These are phyloP conservation scores for Acacia acuminata DNA, from an alignment of 306 rosid genomes.

Conservation along the genomic window DNA sequence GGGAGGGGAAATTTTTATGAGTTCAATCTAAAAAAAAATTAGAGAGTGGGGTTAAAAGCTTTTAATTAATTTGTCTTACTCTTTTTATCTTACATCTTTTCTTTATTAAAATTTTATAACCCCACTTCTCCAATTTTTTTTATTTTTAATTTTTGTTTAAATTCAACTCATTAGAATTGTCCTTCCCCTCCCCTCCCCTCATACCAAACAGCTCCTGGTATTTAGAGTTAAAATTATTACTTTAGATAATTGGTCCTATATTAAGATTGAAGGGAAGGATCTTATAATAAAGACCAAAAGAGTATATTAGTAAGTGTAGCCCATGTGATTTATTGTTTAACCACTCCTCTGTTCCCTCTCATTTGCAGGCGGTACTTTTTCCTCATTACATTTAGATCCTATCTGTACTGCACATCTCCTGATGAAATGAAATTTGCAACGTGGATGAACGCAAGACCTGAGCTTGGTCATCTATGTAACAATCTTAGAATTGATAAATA, in stretches of 20 bases:
- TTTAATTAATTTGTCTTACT: too few relatives aligned
- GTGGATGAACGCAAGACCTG: constrained; percentile 90
- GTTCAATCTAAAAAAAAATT: too few relatives aligned
- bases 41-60: too few relatives aligned
- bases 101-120: too few relatives aligned
- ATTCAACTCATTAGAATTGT: too few relatives aligned
- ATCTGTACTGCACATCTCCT: constrained; percentile 65
- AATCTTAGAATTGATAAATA: constrained; percentile 79
- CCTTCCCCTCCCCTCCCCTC: too few relatives aligned
- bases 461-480: constrained; percentile 85
- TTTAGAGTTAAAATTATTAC: too few relatives aligned
- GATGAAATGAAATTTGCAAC: constrained; percentile 45
- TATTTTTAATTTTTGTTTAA: too few relatives aligned
- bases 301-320: neutral
- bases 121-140: too few relatives aligned
- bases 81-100: too few relatives aligned
- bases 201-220: too few relatives aligned
- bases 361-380: constrained; percentile 80
- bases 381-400: constrained; percentile 79
- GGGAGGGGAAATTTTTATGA: too few relatives aligned
- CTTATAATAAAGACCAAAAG: neutral
- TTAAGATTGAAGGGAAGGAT: neutral
- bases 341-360: constrained; percentile 8
- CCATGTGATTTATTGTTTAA: constrained; percentile 19
- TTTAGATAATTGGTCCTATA: neutral